These are phyloP conservation scores for Linaria vulgaris DNA, from an alignment of 257 asterid genomes.

Conservation along the genomic window DNA sequence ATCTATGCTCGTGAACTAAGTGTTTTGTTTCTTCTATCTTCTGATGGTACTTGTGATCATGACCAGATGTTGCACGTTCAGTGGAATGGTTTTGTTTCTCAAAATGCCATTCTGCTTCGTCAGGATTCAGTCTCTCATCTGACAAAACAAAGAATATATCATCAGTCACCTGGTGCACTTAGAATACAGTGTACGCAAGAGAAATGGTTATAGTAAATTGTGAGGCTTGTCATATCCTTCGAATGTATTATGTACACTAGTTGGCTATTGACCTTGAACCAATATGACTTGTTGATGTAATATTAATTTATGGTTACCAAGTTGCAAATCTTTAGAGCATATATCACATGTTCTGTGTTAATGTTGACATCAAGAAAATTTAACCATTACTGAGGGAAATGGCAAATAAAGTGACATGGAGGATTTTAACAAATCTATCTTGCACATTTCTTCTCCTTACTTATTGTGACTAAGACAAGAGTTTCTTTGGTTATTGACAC, in stretches of 20 bases:
- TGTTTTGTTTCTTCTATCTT: conserved; percentile 43
- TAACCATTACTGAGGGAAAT: neutral
- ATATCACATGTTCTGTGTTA: neutral
- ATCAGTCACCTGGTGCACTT: conserved; percentile 26
- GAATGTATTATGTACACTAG: neutral
- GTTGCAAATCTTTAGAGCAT: conserved; percentile 3
- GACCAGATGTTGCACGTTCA: conserved; percentile 29
- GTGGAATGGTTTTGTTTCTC: conserved; percentile 41
- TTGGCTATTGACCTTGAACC: conserved; percentile 18
- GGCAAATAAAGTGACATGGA: neutral
- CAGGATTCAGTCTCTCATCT: conserved; percentile 42
- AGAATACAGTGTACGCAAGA: conserved; percentile 14
- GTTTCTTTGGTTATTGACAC: neutral
- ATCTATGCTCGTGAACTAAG: conserved; percentile 45
- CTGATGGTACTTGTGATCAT: conserved; percentile 34
- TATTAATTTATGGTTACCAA: conserved; percentile 3
- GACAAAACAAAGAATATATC: conserved; percentile 26
- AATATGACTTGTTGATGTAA: conserved; percentile 7
- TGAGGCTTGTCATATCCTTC: conserved; percentile 13
- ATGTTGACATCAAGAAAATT: neutral
- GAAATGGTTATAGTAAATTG: neutral
- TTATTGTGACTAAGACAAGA: too few relatives aligned
- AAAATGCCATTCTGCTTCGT: conserved; percentile 59
- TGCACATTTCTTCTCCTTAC: too few relatives aligned
- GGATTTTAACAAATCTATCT: neutral